These are phyloP conservation scores for Kregervanrija delftensis DNA, from an alignment of 805 yeast genomes.

Conservation along the genomic window DNA sequence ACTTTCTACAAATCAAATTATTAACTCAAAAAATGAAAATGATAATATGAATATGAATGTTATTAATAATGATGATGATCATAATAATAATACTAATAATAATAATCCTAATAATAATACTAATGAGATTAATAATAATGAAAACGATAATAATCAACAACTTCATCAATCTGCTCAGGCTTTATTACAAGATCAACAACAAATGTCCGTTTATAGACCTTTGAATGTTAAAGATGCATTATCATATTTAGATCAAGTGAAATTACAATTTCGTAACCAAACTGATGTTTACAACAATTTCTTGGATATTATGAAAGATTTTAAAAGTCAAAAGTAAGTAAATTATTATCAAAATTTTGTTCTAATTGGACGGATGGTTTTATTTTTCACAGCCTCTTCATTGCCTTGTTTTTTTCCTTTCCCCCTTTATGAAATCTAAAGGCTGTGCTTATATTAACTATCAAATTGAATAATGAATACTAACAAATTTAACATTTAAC, in stretches of 20 bases:
- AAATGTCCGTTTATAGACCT: constrained; percentile 52
- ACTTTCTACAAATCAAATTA: constrained; percentile 22
- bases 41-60: no score
- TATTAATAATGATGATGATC: no score
- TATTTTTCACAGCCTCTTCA: not conserved
- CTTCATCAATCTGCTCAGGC: constrained; percentile 1
- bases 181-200: constrained; percentile 15
- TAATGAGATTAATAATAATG: no score
- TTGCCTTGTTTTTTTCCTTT: not conserved
- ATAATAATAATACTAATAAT: no score
- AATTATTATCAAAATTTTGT: not conserved
- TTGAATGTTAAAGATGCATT: constrained; percentile 94
- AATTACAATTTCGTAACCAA: constrained; percentile 82
- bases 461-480: constrained; percentile 5
- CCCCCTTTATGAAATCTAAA: no score
- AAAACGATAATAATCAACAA: constrained; percentile 11
- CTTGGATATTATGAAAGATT: constrained; percentile 97
- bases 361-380: not conserved
- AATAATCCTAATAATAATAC: no score
- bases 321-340: constrained; percentile 79
- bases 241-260: constrained; percentile 92
- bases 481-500: constrained; percentile 12
- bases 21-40: not conserved
- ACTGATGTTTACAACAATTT: constrained; percentile 96
- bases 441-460: no score